Conservation (phyloP, 495 filamentous ascomycete species). For the Penicillium samsonianum region DNA sequence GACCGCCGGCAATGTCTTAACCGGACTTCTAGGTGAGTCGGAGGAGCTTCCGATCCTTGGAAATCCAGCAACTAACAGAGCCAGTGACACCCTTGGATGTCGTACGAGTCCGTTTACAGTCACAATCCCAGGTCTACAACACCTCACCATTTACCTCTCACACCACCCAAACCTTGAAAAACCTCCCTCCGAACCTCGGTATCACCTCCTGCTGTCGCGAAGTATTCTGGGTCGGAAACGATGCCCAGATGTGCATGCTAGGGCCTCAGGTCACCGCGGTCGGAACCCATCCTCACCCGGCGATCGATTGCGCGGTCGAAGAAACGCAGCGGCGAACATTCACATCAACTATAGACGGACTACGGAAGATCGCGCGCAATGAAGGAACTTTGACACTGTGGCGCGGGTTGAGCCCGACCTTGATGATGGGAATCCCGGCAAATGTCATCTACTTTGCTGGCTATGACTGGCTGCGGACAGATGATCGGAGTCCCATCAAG, state of each 20-base stretch:
- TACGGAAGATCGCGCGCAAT: constrained; percentile 94
- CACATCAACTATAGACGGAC: constrained; percentile 86
- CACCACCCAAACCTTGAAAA: constrained; percentile 59
- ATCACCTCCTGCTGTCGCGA: constrained; percentile 95
- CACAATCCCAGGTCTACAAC: constrained; percentile 60
- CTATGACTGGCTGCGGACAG: constrained; percentile 89
- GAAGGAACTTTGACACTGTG: constrained; percentile 86
- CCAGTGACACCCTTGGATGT: constrained; percentile 95
- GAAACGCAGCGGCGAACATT: constrained; percentile 80
- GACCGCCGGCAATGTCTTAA: constrained; percentile 84
- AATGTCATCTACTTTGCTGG: constrained; percentile 99
- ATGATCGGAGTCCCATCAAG: constrained; percentile 66
- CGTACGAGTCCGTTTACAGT: constrained; percentile 91
- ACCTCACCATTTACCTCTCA: constrained; percentile 47
- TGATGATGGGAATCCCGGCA: constrained; percentile 90
- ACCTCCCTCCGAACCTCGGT: constrained; percentile 74
- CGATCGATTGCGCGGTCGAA: constrained; percentile 79
- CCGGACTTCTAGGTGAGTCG: constrained; percentile 77
- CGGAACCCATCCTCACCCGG: constrained; percentile 31
- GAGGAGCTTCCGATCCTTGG: background rate
- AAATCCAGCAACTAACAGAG: constrained; percentile 13
- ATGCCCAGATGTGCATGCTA: constrained; percentile 76
- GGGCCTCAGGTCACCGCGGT: constrained; percentile 45
- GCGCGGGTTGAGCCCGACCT: constrained; percentile 88
- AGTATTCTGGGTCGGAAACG: constrained; percentile 94